Conservation (phyloP, 2,329 filamentous ascomycete species). For the Penicillium sp. region DNA sequence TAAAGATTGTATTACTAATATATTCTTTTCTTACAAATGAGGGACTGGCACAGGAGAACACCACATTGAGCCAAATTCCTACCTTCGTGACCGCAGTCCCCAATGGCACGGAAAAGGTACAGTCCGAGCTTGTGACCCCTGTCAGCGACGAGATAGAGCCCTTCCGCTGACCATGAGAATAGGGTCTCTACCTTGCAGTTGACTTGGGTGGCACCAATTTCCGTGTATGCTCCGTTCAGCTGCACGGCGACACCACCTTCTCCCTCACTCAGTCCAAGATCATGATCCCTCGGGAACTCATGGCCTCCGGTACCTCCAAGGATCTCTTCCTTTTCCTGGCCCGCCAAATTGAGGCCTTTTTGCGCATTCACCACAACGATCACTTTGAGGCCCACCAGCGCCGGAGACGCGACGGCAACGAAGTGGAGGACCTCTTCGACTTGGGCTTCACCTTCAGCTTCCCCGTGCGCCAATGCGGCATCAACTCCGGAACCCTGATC, state of each 20-base stretch:
- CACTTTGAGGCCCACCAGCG: slow-evolving; percentile 74
- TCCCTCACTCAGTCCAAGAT: slow-evolving; percentile 91
- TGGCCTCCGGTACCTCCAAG: slow-evolving; percentile 81
- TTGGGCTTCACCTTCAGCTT: slow-evolving; percentile 99
- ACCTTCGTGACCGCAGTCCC: slow-evolving; percentile 95
- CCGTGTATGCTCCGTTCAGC: slow-evolving; percentile 89
- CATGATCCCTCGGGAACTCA: slow-evolving; percentile 83
- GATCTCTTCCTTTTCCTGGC: slow-evolving; percentile 93
- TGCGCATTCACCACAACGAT: slow-evolving; percentile 83
- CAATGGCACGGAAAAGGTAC: slow-evolving; percentile 95
- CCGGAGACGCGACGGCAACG: slow-evolving; percentile 63
- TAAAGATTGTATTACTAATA: too few relatives aligned
- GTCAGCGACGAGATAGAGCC: neutral
- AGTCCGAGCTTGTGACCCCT: slow-evolving; percentile 1
- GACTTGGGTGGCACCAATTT: slow-evolving; percentile 99
- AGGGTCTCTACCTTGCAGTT: slow-evolving; percentile 95
- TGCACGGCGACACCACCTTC: slow-evolving; percentile 95
- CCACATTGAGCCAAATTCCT: slow-evolving; percentile 90
- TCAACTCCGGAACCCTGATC: slow-evolving; percentile 92
- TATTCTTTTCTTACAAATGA: too few relatives aligned
- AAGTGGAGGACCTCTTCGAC: slow-evolving; percentile 79
- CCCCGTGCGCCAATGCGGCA: slow-evolving; percentile 88
- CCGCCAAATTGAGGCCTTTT: slow-evolving; percentile 85
- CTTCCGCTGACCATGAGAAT: slow-evolving; percentile 20
- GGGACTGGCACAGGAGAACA: slow-evolving; percentile 74